Conservation (phyloP, 176 grass and related monocot species). For the Metroxylon sagu region DNA sequence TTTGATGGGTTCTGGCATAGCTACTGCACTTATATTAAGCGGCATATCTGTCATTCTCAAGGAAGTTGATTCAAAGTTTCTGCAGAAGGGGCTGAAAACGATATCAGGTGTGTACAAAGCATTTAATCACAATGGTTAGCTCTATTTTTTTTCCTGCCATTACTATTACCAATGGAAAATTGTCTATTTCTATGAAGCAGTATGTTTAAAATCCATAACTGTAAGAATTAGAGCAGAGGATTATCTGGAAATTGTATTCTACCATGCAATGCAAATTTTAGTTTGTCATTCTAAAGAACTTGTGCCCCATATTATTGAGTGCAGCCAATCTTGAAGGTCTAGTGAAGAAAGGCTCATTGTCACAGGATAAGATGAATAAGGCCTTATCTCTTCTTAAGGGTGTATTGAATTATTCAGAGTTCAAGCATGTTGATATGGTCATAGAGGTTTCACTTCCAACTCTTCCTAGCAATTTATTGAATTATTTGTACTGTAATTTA, state of each 20-base stretch:
- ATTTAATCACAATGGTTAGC: no score
- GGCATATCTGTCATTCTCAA: conserved; percentile 83
- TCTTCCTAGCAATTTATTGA: neutral
- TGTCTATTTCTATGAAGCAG: no score
- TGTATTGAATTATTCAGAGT: conserved; percentile 77
- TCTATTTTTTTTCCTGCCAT: no score
- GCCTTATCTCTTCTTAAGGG: conserved; percentile 81
- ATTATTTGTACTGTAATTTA: neutral
- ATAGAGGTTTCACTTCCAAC: conserved; percentile 50
- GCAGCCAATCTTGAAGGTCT: conserved; percentile 88
- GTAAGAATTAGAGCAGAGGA: no score
- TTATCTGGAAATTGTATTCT: no score
- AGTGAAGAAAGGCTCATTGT: conserved; percentile 80
- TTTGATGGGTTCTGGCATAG: conserved; percentile 98
- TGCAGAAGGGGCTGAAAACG: conserved; percentile 79
- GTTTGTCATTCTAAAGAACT: conserved; percentile 5
- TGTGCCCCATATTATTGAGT: neutral
- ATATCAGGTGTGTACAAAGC: conserved; percentile 48
- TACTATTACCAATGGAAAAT: no score
- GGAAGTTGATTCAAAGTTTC: conserved; percentile 79
- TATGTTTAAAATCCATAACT: no score
- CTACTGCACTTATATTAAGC: conserved; percentile 81
- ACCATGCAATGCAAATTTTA: no score
- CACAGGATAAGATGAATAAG: conserved; percentile 87
- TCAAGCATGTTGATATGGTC: conserved; percentile 97